A percentile compares a stretch with the other conserved stretches of the same genome.
Evolutionary conservation across 78 protist genomes (phyloP).

Genomic region (Chrysochromulina tobinii): DNA sequence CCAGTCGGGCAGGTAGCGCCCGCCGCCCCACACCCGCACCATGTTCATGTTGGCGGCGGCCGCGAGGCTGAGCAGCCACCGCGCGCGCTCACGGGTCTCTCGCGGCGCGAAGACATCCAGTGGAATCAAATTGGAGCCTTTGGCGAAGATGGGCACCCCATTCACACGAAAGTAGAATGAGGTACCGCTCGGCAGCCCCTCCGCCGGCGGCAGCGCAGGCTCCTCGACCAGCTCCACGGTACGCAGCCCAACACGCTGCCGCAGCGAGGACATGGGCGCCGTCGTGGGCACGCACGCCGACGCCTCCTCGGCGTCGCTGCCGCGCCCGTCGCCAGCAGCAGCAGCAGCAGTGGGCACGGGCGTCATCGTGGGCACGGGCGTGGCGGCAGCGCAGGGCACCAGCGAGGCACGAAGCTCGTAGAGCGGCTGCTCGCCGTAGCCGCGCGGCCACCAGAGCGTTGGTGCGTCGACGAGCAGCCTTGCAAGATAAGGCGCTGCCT

Average conservation of each 20-base stretch:
- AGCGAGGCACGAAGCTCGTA: background rate
- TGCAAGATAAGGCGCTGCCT: background rate
- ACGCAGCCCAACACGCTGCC: conserved; percentile 34
- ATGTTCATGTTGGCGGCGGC: conserved; percentile 48
- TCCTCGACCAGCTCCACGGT: conserved; percentile 18
- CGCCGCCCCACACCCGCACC: conserved; percentile 69
- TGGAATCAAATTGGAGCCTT: conserved; percentile 41
- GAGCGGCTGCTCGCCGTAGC: background rate
- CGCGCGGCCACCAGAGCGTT: conserved; percentile 44
- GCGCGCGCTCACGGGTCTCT: background rate
- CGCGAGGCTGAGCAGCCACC: conserved; percentile 28
- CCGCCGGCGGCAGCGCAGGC: background rate
- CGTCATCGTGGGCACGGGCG: no score
- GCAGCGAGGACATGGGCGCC: no score
- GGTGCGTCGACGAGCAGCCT: no score
- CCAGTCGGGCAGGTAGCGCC: conserved; percentile 41
- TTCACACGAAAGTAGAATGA: conserved; percentile 38
- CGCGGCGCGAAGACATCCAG: background rate
- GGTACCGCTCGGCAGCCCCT: background rate
- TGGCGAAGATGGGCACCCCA: conserved; percentile 33
- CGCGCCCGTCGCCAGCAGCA: no score
- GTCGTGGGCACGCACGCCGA: background rate
- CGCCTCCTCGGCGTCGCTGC: no score
- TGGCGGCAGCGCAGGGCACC: background rate
- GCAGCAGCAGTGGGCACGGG: no score